Percentiles rank a stretch among this genome's conserved stretches.
phyloP scores from a whole-genome alignment of 768 basidiomycete species.

The Suillus subaureus region DNA sequence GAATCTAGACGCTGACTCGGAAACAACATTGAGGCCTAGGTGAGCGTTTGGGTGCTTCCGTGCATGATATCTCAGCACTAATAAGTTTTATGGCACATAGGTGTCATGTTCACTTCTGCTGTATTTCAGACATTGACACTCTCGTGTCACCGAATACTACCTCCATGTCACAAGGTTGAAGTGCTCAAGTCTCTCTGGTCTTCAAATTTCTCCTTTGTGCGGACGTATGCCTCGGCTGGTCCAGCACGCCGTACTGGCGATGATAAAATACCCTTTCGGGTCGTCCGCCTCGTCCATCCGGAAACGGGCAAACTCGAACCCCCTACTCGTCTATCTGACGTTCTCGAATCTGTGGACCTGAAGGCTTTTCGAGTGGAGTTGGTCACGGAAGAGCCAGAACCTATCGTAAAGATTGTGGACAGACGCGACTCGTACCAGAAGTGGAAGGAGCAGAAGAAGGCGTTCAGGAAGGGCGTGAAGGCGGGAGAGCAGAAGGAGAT shows the following conservation, averaged over 20 bases:
- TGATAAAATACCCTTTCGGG: slow-evolving; percentile 43
- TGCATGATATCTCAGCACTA: not conserved
- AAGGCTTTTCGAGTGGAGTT: slow-evolving; percentile 56
- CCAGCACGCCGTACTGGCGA: slow-evolving; percentile 24
- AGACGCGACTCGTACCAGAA: slow-evolving; percentile 44
- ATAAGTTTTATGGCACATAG: not conserved
- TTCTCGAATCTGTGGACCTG: slow-evolving; percentile 49
- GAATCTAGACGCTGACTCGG: not conserved
- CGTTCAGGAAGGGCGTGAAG: slow-evolving; percentile 33
- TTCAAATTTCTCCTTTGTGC: not conserved
- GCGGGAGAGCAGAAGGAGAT: slow-evolving; percentile 57
- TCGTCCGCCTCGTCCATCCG: slow-evolving; percentile 52
- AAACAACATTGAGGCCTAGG: not conserved
- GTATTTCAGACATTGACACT: slow-evolving; percentile 12
- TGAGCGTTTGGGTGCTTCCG: not conserved
- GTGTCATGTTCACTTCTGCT: not conserved
- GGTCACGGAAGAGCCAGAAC: slow-evolving; percentile 46
- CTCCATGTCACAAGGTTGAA: slow-evolving; percentile 4
- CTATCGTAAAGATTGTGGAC: slow-evolving; percentile 63
- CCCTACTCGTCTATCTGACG: slow-evolving; percentile 36
- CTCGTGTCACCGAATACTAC: slow-evolving; percentile 8
- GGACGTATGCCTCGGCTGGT: slow-evolving; percentile 4
- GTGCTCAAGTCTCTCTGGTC: slow-evolving; percentile 10
- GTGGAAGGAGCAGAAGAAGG: slow-evolving; percentile 38
- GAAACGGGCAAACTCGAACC: slow-evolving; percentile 42